Evolutionary conservation across 2,329 filamentous ascomycete genomes (phyloP).

Genomic region (Allantophomopsis cytisporea): DNA sequence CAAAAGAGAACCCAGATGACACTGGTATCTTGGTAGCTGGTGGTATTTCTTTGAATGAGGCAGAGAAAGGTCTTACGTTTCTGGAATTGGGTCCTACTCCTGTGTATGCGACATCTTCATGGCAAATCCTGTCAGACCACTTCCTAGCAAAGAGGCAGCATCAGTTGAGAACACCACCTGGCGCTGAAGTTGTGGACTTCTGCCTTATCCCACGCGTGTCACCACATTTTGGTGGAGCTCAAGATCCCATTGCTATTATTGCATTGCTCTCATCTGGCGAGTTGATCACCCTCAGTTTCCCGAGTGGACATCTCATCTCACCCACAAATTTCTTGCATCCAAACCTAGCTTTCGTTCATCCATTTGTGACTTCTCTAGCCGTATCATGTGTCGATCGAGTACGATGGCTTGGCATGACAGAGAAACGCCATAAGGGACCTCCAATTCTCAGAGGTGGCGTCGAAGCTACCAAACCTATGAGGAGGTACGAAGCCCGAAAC

Average conservation of each 20-base stretch:
- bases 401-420: slow-evolving; percentile 83
- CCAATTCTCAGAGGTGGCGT: slow-evolving; percentile 68
- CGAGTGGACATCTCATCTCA: slow-evolving; percentile 78
- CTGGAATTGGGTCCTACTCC: slow-evolving; percentile 83
- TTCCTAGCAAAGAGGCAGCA: slow-evolving; percentile 64
- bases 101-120: slow-evolving; percentile 81
- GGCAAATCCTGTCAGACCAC: slow-evolving; percentile 69
- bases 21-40: slow-evolving; percentile 81
- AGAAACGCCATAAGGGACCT: slow-evolving; percentile 68
- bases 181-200: slow-evolving; percentile 66
- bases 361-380: slow-evolving; percentile 64
- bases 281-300: slow-evolving; percentile 80
- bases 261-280: slow-evolving; percentile 75
- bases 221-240: slow-evolving; percentile 75
- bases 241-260: slow-evolving; percentile 82
- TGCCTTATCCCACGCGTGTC: slow-evolving; percentile 71
- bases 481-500: slow-evolving; percentile 70
- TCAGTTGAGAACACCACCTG: slow-evolving; percentile 61
- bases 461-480: slow-evolving; percentile 53
- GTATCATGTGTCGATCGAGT: slow-evolving; percentile 65
- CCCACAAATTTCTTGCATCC: slow-evolving; percentile 89
- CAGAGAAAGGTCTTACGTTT: slow-evolving; percentile 70
- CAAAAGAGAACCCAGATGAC: slow-evolving; percentile 86
- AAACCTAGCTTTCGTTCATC: slow-evolving; percentile 78
- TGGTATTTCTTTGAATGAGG: slow-evolving; percentile 53